These are phyloP conservation scores for Adansonia rubrostipa DNA, from an alignment of 441 rosid genomes.

Conservation along the genomic window DNA sequence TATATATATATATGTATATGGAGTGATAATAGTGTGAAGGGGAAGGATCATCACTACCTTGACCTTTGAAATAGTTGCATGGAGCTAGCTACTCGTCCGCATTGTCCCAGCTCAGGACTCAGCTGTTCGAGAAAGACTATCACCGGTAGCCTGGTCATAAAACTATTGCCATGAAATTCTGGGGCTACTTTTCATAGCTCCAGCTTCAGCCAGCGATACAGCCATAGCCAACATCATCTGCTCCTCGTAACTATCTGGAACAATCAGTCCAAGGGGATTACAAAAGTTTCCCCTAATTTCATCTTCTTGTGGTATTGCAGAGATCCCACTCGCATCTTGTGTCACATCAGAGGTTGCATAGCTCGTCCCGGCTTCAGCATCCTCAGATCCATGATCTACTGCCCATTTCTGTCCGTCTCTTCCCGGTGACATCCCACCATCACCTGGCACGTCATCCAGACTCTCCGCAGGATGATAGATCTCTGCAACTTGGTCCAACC, in stretches of 20 bases:
- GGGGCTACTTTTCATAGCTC: conserved; percentile 52
- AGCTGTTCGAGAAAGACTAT: conserved; percentile 27
- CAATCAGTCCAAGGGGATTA: conserved; percentile 46
- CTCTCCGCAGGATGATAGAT: conserved; percentile 43
- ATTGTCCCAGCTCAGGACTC: conserved; percentile 26
- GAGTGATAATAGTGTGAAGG: conserved; percentile 17
- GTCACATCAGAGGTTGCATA: conserved; percentile 59
- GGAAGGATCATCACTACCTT: conserved; percentile 36
- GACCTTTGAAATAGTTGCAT: conserved; percentile 20
- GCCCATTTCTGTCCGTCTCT: conserved; percentile 61
- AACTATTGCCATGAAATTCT: conserved; percentile 76
- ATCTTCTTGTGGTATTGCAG: conserved; percentile 37
- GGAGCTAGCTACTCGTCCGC: conserved; percentile 10
- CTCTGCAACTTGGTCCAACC: conserved; percentile 43
- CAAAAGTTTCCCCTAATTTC: conserved; percentile 45
- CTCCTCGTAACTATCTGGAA: conserved; percentile 91
- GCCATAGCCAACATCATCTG: conserved; percentile 99
- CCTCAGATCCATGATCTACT: conserved; percentile 52
- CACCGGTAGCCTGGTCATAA: conserved; percentile 7
- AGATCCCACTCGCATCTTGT: conserved; percentile 48
- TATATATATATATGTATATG: conserved; percentile 29
- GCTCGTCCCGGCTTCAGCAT: conserved; percentile 73
- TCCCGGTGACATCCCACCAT: conserved; percentile 35
- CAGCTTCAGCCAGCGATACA: conserved; percentile 89
- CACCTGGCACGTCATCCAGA: conserved; percentile 34